Conservation (phyloP, 2,329 filamentous ascomycete species). For the Cadophora gregata region DNA sequence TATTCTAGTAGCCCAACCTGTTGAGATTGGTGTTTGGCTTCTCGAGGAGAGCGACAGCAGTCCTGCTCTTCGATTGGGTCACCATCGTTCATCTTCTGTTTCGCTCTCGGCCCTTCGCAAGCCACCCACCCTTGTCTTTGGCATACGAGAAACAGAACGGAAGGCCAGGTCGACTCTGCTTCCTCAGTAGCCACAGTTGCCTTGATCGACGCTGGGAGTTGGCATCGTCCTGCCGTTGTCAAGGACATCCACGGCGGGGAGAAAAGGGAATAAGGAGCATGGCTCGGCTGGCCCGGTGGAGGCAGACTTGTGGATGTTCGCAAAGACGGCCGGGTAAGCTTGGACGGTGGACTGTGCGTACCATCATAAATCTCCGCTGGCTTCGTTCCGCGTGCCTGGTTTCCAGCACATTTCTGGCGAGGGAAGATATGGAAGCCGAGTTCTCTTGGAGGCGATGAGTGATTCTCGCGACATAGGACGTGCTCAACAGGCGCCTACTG, state of each 20-base stretch:
- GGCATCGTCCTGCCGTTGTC: conserved; percentile 26
- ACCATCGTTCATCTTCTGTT: conserved; percentile 28
- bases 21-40: neutral
- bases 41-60: neutral
- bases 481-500: neutral
- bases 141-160: conserved; percentile 17
- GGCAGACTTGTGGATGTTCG: conserved; percentile 7
- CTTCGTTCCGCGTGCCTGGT: conserved; percentile 5
- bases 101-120: conserved; percentile 31
- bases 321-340: conserved; percentile 16
- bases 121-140: conserved; percentile 24
- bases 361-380: conserved; percentile 19
- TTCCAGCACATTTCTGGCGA: neutral
- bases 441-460: too few relatives aligned
- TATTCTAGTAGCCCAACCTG: neutral
- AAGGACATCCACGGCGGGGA: conserved; percentile 24
- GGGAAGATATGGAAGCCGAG: neutral
- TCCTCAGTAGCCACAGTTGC: neutral
- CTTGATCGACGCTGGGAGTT: conserved; percentile 22
- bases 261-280: conserved; percentile 16
- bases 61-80: conserved; percentile 27
- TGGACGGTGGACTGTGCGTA: conserved; percentile 24
- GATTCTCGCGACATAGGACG: too few relatives aligned
- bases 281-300: conserved; percentile 10
- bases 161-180: conserved; percentile 6